These are phyloP conservation scores for Candida nitratophila DNA, from an alignment of 805 yeast species.

Conservation along the genomic window DNA sequence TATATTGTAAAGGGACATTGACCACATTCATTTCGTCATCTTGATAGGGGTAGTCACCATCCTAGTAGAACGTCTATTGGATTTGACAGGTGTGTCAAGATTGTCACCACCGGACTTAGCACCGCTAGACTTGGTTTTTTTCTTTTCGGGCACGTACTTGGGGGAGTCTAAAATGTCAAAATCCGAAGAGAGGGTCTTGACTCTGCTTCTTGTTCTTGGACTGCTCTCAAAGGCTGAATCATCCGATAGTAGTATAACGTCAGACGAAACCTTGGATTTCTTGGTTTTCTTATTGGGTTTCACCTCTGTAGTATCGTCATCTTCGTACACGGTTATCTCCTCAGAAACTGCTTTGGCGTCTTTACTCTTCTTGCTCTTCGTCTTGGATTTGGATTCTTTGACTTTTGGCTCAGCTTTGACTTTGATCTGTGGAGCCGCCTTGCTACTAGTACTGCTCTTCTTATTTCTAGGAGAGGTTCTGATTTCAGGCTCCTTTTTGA, in stretches of 20 bases:
- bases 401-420: too few species aligned
- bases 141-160: too few species aligned
- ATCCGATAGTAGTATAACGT: not conserved
- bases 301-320: constrained; percentile 4
- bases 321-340: constrained; percentile 12
- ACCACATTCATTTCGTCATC: too few species aligned
- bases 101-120: too few species aligned
- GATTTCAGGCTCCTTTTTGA: too few species aligned
- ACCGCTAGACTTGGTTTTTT: too few species aligned
- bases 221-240: not conserved
- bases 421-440: too few species aligned
- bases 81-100: not conserved
- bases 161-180: not conserved
- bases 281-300: constrained; percentile 7
- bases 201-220: not conserved
- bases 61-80: not conserved
- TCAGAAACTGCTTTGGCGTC: constrained; percentile 3
- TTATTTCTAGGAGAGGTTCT: too few species aligned
- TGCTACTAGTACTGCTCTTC: not conserved
- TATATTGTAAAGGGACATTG: too few species aligned
- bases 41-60: not conserved
- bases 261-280: not conserved
- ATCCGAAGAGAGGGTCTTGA: not conserved
- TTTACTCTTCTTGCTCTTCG: constrained; percentile 7
- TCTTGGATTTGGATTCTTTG: constrained; percentile 5